Conservation (phyloP, 139 green algal species). For the Chara braunii region DNA sequence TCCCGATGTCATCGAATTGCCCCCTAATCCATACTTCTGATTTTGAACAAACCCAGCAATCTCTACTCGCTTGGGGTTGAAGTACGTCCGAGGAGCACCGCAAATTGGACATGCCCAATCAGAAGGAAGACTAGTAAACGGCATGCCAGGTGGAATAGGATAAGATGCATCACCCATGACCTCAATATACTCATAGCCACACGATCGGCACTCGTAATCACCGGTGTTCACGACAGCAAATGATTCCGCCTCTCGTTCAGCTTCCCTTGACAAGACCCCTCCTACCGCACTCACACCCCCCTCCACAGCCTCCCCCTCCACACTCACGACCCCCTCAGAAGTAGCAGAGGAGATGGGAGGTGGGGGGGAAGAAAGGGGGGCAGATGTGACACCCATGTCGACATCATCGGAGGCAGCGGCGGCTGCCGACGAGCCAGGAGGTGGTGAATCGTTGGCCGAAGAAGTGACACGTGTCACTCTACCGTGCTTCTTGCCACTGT, state of each 20-base stretch:
- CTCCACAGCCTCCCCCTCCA: too few species aligned
- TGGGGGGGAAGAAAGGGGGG: too few species aligned
- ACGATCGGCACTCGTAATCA: constrained; percentile 17
- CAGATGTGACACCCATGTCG: too few species aligned
- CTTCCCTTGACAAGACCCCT: too few species aligned
- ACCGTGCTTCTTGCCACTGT: too few species aligned
- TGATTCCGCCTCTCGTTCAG: background rate
- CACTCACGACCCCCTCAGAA: too few species aligned
- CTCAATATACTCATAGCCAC: constrained; percentile 20
- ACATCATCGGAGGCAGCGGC: too few species aligned
- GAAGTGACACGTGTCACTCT: too few species aligned
- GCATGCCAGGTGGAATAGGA: constrained; percentile 11
- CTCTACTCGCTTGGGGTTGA: constrained; percentile 52
- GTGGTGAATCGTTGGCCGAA: too few species aligned
- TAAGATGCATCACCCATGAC: constrained; percentile 24
- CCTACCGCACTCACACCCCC: too few species aligned
- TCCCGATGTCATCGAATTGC: constrained; percentile 75
- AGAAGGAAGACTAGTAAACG: constrained; percentile 63
- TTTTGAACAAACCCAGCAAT: constrained; percentile 91
- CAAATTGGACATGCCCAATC: constrained; percentile 92
- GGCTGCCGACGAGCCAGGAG: too few species aligned
- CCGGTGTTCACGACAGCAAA: constrained; percentile 24
- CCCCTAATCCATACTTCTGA: constrained; percentile 71
- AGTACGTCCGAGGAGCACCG: constrained; percentile 62
- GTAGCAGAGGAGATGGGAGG: too few species aligned